A percentile compares a stretch with the other conserved stretches of the same genome.
These are phyloP conservation scores for Hypsizygus marmoreus DNA, from an alignment of 768 basidiomycete genomes.

Conservation along the genomic window DNA sequence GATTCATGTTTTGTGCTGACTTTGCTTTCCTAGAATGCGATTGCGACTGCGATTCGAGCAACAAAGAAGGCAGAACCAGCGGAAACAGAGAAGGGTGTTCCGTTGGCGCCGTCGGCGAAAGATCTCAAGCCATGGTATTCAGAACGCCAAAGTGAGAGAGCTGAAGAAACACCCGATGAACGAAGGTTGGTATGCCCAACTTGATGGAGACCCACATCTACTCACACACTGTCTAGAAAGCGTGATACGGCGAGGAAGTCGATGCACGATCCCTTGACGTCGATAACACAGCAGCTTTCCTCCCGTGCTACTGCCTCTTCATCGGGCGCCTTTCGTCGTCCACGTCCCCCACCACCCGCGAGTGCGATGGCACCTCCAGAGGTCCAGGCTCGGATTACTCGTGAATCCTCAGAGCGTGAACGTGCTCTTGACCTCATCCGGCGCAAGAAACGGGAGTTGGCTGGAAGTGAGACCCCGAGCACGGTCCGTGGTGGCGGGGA, in stretches of 20 bases:
- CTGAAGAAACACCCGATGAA: slow-evolving; percentile 25
- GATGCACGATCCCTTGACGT: slow-evolving; percentile 70
- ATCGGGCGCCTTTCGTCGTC: slow-evolving; percentile 16
- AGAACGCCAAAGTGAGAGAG: slow-evolving; percentile 13
- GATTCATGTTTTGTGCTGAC: not conserved
- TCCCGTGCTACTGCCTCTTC: slow-evolving; percentile 31
- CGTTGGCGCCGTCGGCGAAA: slow-evolving; percentile 72
- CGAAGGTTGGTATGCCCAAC: slow-evolving; percentile 31
- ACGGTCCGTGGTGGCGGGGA: slow-evolving; percentile 55
- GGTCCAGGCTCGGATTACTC: slow-evolving; percentile 60
- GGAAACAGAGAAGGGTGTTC: slow-evolving; percentile 70
- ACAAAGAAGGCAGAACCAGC: slow-evolving; percentile 47
- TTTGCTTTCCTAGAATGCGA: slow-evolving; percentile 37
- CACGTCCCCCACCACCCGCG: slow-evolving; percentile 18
- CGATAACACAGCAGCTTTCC: slow-evolving; percentile 68
- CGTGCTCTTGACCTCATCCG: slow-evolving; percentile 73
- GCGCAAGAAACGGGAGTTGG: slow-evolving; percentile 64
- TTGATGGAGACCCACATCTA: not conserved
- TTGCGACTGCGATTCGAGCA: slow-evolving; percentile 46
- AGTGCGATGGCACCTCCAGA: slow-evolving; percentile 39
- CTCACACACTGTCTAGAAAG: slow-evolving; percentile 40
- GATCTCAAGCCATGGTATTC: slow-evolving; percentile 86
- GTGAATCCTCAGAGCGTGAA: slow-evolving; percentile 75
- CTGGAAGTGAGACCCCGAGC: slow-evolving; percentile 70
- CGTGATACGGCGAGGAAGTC: slow-evolving; percentile 67